Conservation (phyloP, 2,329 filamentous ascomycete species). For the Ascochyta koolunga region DNA sequence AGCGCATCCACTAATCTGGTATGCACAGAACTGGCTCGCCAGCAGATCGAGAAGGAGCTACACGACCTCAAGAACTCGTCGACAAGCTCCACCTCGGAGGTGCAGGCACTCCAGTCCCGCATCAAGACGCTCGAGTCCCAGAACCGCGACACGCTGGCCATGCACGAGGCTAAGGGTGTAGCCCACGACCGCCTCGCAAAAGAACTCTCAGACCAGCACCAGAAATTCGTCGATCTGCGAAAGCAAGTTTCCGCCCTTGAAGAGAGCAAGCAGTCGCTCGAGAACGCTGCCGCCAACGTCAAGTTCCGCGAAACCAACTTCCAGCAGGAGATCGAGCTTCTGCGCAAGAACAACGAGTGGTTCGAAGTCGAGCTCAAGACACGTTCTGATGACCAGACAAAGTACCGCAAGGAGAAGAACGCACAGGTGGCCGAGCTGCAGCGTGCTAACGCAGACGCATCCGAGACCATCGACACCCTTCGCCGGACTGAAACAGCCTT, state of each 20-base stretch:
- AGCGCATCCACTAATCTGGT: slow-evolving; percentile 1
- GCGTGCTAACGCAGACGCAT: slow-evolving; percentile 84
- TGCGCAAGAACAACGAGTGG: slow-evolving; percentile 92
- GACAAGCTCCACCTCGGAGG: slow-evolving; percentile 73
- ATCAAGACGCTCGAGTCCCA: slow-evolving; percentile 87
- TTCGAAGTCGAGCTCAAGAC: slow-evolving; percentile 90
- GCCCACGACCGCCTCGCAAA: slow-evolving; percentile 85
- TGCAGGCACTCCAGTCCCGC: slow-evolving; percentile 78
- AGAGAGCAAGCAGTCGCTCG: slow-evolving; percentile 80
- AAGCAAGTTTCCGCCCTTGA: slow-evolving; percentile 83
- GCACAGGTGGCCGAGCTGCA: slow-evolving; percentile 87
- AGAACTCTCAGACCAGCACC: slow-evolving; percentile 86
- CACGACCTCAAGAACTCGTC: slow-evolving; percentile 77
- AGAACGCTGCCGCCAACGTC: slow-evolving; percentile 77
- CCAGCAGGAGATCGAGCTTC: slow-evolving; percentile 86
- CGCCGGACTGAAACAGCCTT: slow-evolving; percentile 81
- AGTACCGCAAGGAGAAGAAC: slow-evolving; percentile 93
- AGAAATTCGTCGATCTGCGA: slow-evolving; percentile 82
- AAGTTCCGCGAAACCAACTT: slow-evolving; percentile 91
- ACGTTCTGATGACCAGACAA: slow-evolving; percentile 83
- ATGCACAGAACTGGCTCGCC: slow-evolving; percentile 72
- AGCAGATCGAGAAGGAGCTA: slow-evolving; percentile 80
- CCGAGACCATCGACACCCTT: slow-evolving; percentile 75
- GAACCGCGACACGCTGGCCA: slow-evolving; percentile 85
- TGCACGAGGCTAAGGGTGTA: slow-evolving; percentile 87